phyloP scores from a whole-genome alignment of 2,329 filamentous ascomycete species.

The Sporothrix schenckii region DNA sequence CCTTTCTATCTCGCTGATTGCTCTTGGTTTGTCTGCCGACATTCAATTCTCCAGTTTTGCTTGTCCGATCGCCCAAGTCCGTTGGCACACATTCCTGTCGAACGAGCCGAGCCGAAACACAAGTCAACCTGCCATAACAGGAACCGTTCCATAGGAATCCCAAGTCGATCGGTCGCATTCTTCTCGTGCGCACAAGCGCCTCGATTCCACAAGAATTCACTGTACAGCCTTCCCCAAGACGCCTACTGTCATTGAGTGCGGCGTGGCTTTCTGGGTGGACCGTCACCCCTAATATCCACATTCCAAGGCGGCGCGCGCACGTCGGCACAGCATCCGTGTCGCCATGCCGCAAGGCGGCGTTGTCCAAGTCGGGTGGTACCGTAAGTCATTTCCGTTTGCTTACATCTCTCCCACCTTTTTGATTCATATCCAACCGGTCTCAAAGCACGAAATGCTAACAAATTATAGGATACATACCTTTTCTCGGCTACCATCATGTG shows the following conservation, averaged over 20 bases:
- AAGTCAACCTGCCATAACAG: slow-evolving; percentile 4
- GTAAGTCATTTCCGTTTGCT: slow-evolving; percentile 44
- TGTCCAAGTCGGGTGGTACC: slow-evolving; percentile 54
- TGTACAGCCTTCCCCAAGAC: background rate
- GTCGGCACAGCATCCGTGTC: slow-evolving; percentile 29
- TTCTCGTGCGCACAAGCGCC: slow-evolving; percentile 3
- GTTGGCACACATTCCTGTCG: slow-evolving; percentile 30
- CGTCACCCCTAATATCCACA: slow-evolving; percentile 26
- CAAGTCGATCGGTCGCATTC: slow-evolving; percentile 23
- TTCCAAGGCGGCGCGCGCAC: slow-evolving; percentile 26
- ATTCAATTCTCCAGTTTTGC: background rate
- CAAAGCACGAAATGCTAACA: background rate
- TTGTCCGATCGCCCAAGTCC: background rate
- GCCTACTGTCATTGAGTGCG: slow-evolving; percentile 12
- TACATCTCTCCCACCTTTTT: background rate
- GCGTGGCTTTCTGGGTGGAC: slow-evolving; percentile 23
- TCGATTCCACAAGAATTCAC: slow-evolving; percentile 3
- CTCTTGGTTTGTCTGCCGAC: slow-evolving; percentile 4
- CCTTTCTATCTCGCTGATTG: slow-evolving; percentile 23
- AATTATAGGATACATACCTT: slow-evolving; percentile 63
- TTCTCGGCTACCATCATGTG: slow-evolving; percentile 78
- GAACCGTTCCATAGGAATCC: slow-evolving; percentile 13
- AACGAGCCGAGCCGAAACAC: slow-evolving; percentile 26
- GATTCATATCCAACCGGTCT: background rate
- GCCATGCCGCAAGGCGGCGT: slow-evolving; percentile 43